Evolutionary conservation across 2,329 filamentous ascomycete species (phyloP).

Genomic region (Cadophora luteo-olivacea): DNA sequence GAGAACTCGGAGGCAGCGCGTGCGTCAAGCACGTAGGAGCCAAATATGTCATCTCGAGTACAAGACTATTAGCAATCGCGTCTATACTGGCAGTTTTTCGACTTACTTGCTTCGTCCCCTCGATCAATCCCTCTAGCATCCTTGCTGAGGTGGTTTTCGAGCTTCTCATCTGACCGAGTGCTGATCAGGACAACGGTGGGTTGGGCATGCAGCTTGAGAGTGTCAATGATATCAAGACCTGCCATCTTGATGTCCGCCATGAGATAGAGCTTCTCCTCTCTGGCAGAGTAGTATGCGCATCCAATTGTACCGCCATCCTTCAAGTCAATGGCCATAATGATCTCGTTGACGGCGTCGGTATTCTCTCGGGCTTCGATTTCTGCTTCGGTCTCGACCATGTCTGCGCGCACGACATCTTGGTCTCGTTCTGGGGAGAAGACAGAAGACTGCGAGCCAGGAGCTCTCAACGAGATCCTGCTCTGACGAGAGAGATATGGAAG

Average conservation of each 20-base stretch:
- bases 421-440: constrained; percentile 19
- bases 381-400: constrained; percentile 41
- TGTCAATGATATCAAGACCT: constrained; percentile 72
- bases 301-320: constrained; percentile 74
- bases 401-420: constrained; percentile 24
- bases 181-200: constrained; percentile 61
- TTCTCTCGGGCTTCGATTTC: constrained; percentile 46
- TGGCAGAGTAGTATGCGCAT: constrained; percentile 81
- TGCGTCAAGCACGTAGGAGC: constrained; percentile 64
- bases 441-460: constrained; percentile 24
- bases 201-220: constrained; percentile 59
- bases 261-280: constrained; percentile 73
- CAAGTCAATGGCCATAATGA: constrained; percentile 83
- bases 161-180: constrained; percentile 42
- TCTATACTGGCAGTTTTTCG: background rate
- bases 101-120: constrained; percentile 38
- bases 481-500: constrained; percentile 28
- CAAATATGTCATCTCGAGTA: constrained; percentile 46
- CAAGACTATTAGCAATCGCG: constrained; percentile 6
- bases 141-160: constrained; percentile 43
- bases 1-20: constrained; percentile 76
- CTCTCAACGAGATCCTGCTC: constrained; percentile 34
- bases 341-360: constrained; percentile 64
- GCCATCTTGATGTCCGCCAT: constrained; percentile 78
- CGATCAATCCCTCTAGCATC: constrained; percentile 41